A percentile compares a stretch with the other conserved stretches of the same genome.
Conservation (phyloP, 2,329 filamentous ascomycete genomes). For the Xylariaceae sp. region DNA sequence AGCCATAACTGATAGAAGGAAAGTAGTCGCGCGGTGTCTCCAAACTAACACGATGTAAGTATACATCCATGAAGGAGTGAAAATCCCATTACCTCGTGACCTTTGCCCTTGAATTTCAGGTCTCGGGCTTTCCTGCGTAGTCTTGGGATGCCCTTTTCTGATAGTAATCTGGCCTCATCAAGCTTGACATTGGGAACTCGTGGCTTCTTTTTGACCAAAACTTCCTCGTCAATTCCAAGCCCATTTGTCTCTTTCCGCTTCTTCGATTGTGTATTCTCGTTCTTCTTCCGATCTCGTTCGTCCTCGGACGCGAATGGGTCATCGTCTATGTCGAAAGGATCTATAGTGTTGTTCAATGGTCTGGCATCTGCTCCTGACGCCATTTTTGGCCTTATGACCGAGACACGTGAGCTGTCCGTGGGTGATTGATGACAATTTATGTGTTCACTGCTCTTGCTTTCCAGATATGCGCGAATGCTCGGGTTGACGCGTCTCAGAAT, state of each 20-base stretch:
- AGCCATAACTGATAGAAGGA: slow-evolving; percentile 96
- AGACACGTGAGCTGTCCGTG: too few species aligned
- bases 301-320: slow-evolving; percentile 44
- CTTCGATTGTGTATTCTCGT: slow-evolving; percentile 28
- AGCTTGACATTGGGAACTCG: slow-evolving; percentile 74
- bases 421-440: too few species aligned
- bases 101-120: slow-evolving; percentile 84
- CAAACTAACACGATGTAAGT: slow-evolving; percentile 56
- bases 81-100: slow-evolving; percentile 65
- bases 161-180: slow-evolving; percentile 81
- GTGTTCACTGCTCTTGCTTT: too few species aligned
- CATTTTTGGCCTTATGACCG: too few species aligned
- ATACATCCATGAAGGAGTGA: not conserved
- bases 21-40: slow-evolving; percentile 75
- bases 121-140: slow-evolving; percentile 67
- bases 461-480: not conserved
- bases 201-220: slow-evolving; percentile 74
- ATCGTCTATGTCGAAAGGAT: slow-evolving; percentile 68
- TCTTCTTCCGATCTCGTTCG: slow-evolving; percentile 22
- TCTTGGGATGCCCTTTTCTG: slow-evolving; percentile 76
- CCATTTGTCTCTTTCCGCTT: slow-evolving; percentile 47
- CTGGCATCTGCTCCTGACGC: too few species aligned
- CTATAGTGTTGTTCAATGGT: slow-evolving; percentile 53
- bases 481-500: slow-evolving; percentile 4
- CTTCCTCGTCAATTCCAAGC: slow-evolving; percentile 80